Conservation (phyloP, 1,284 basidiomycete species). For the Naganishia sp. region DNA sequence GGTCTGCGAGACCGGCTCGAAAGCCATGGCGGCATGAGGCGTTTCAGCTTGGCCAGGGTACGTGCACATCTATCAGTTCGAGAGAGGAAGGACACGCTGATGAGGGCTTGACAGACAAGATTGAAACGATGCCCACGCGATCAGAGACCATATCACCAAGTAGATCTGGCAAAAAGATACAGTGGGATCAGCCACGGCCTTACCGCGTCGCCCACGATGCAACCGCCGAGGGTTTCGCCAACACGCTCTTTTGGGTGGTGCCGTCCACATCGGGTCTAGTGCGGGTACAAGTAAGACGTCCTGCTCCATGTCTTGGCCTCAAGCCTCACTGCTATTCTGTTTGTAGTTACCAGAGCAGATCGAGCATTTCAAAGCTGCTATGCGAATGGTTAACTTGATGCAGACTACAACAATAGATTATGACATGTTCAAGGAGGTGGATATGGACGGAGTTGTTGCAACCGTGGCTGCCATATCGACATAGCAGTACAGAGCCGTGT, state of each 20-base stretch:
- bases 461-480: constrained; percentile 33
- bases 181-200: constrained; percentile 41
- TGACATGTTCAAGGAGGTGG: constrained; percentile 36
- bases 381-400: constrained; percentile 34
- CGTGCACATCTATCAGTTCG: background rate
- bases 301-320: background rate
- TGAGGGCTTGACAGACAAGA: background rate
- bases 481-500: background rate
- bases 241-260: constrained; percentile 51
- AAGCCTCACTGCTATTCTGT: constrained; percentile 4
- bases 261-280: constrained; percentile 53
- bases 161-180: constrained; percentile 26
- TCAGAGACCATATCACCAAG: background rate
- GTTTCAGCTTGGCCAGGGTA: constrained; percentile 5
- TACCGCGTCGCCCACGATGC: constrained; percentile 38
- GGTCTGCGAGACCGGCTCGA: constrained; percentile 34
- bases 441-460: constrained; percentile 35
- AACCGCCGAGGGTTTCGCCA: constrained; percentile 17
- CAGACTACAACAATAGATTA: constrained; percentile 18
- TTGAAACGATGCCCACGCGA: background rate
- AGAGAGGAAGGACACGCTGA: background rate
- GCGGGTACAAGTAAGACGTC: constrained; percentile 43
- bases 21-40: background rate
- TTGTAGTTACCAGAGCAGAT: constrained; percentile 42
- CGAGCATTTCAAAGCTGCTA: constrained; percentile 38